Percentiles rank a stretch among this genome's conserved stretches.
Conservation (phyloP, 805 yeast genomes). For the Ogataea ramenticola region DNA sequence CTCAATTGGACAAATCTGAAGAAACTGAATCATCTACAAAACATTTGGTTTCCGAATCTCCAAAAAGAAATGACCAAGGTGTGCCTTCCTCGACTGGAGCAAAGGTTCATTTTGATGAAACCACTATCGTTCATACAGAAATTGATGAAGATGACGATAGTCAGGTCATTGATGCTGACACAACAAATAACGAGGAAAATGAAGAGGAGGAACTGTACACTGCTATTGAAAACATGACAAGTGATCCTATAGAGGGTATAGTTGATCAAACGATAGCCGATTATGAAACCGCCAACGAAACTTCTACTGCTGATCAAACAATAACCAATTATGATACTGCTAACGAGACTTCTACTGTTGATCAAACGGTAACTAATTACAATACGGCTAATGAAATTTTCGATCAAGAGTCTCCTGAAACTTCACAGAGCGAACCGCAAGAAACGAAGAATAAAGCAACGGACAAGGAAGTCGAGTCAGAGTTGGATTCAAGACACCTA, state of each 20-base stretch:
- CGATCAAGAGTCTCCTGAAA: too few relatives aligned
- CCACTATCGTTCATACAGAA: background rate
- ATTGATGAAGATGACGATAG: background rate
- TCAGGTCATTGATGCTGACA: background rate
- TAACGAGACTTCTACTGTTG: too few relatives aligned
- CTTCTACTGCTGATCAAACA: background rate
- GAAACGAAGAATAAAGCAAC: background rate
- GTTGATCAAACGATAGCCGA: background rate
- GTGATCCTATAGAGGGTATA: background rate
- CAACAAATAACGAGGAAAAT: background rate
- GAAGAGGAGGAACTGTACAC: background rate
- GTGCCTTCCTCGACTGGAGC: too few relatives aligned
- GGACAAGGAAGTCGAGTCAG: background rate
- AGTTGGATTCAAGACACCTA: too few relatives aligned
- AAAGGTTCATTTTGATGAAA: background rate
- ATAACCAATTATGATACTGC: too few relatives aligned
- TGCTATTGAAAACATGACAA: background rate
- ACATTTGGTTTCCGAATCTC: too few relatives aligned
- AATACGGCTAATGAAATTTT: too few relatives aligned
- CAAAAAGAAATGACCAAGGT: too few relatives aligned
- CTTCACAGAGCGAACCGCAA: background rate
- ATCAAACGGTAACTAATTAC: background rate
- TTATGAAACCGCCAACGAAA: background rate
- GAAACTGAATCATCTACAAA: too few relatives aligned
- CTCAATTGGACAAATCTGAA: conserved; percentile 1